A percentile compares a stretch with the other conserved stretches of the same genome.
phyloP scores from a whole-genome alignment of 1,284 basidiomycete genomes.

The Ceratobasidium sp. region DNA sequence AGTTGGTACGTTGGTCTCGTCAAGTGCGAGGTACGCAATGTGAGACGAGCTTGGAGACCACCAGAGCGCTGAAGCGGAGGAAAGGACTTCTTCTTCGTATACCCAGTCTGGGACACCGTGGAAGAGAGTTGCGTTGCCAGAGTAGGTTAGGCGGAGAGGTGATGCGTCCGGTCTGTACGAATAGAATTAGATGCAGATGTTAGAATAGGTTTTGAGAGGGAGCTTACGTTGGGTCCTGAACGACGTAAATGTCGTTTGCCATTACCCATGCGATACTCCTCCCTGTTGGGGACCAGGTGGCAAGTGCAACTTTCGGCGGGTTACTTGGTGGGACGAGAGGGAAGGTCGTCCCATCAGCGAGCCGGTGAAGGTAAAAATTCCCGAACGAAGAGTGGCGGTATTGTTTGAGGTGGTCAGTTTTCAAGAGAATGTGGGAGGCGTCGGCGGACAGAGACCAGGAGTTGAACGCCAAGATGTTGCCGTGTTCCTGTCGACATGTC shows the following conservation, averaged over 20 bases:
- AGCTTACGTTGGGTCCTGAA: conserved; percentile 67
- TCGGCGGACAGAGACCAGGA: conserved; percentile 86
- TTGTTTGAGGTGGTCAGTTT: conserved; percentile 81
- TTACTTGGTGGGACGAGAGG: conserved; percentile 70
- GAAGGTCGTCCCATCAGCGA: conserved; percentile 66
- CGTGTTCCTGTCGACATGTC: conserved; percentile 55
- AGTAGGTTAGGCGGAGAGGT: conserved; percentile 80
- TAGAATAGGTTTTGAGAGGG: conserved; percentile 19
- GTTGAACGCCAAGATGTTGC: conserved; percentile 59
- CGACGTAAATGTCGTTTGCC: conserved; percentile 83
- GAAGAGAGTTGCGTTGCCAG: conserved; percentile 85
- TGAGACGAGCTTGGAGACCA: conserved; percentile 86
- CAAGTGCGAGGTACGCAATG: conserved; percentile 84
- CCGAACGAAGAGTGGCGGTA: conserved; percentile 90
- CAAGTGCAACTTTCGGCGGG: conserved; percentile 77
- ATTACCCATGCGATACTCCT: conserved; percentile 81
- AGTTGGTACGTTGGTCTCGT: conserved; percentile 87
- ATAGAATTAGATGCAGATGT: not conserved
- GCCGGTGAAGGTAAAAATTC: conserved; percentile 86
- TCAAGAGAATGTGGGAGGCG: conserved; percentile 84
- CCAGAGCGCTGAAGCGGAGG: conserved; percentile 80
- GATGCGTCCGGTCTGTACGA: conserved; percentile 51
- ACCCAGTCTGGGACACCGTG: conserved; percentile 98
- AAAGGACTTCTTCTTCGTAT: conserved; percentile 93
- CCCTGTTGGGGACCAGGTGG: conserved; percentile 85